A percentile compares a stretch with the other conserved stretches of the same genome.
Conservation (phyloP, 129 eudicot genomes). For the Flaveria sonorensis region DNA sequence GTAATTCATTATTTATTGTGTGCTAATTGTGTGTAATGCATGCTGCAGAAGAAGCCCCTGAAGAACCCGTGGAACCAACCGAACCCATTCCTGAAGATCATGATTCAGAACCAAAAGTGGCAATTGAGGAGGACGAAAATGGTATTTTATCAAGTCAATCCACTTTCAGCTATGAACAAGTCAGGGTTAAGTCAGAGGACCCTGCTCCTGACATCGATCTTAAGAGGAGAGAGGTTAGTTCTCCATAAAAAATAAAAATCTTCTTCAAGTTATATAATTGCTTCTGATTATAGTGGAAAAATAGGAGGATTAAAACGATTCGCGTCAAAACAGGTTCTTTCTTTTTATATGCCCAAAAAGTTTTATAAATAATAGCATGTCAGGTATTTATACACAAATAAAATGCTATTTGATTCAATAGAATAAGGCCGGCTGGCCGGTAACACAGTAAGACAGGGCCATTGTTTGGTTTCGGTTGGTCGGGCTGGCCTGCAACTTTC, state of each 20-base stretch:
- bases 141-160: conserved; percentile 58
- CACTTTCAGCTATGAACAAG: conserved; percentile 72
- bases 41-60: conserved; percentile 47
- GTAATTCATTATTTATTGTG: not conserved
- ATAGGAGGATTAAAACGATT: not conserved
- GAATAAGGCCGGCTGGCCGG: not conserved
- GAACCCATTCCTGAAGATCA: conserved; percentile 55
- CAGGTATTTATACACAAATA: not conserved
- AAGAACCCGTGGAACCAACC: conserved; percentile 37
- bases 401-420: not conserved
- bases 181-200: conserved; percentile 74
- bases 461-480: conserved; percentile 6
- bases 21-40: not conserved
- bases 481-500: not conserved
- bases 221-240: conserved; percentile 83
- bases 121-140: conserved; percentile 59
- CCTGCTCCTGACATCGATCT: conserved; percentile 80
- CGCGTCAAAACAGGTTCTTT: not conserved
- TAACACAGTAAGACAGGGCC: not conserved
- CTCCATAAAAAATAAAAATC: too few species aligned
- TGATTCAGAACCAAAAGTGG: conserved; percentile 53
- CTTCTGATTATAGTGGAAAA: not conserved
- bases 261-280: not conserved
- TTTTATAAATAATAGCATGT: not conserved
- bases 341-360: not conserved